Evolutionary conservation across 2,329 filamentous ascomycete genomes (phyloP).

Genomic region (Aspergillus hiratsukae): DNA sequence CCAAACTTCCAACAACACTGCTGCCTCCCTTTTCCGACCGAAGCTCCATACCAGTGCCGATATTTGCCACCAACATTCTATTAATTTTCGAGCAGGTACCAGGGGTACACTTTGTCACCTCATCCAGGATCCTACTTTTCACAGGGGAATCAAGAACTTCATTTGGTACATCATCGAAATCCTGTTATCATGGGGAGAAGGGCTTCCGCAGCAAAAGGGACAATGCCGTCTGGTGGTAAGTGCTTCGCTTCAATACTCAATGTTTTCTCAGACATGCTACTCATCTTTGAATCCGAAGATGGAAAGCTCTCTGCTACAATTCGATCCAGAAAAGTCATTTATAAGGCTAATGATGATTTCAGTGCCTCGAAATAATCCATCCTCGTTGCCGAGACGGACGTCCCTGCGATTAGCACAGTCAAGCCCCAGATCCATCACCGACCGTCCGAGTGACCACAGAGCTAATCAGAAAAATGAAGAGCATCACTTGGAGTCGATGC

Average conservation of each 20-base stretch:
- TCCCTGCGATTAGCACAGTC: conserved; percentile 20
- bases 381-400: conserved; percentile 16
- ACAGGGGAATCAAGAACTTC: background rate
- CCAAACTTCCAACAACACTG: background rate
- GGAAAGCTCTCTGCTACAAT: background rate
- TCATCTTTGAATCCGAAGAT: background rate
- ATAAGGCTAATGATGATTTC: background rate
- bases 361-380: conserved; percentile 1
- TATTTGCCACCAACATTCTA: conserved; percentile 1
- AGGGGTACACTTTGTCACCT: background rate
- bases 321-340: background rate
- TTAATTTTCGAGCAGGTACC: background rate
- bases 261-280: background rate
- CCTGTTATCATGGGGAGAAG: conserved; percentile 8
- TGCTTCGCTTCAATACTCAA: background rate
- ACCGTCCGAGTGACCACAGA: background rate
- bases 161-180: background rate
- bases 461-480: conserved; percentile 12
- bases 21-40: background rate
- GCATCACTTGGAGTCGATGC: background rate
- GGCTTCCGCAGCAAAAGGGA: conserved; percentile 1
- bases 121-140: background rate
- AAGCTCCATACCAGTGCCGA: background rate
- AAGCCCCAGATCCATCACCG: conserved; percentile 1
- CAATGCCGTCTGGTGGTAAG: conserved; percentile 4